Conservation (phyloP, 1,139 yeast species). For the Sugiyamaella novakii region DNA sequence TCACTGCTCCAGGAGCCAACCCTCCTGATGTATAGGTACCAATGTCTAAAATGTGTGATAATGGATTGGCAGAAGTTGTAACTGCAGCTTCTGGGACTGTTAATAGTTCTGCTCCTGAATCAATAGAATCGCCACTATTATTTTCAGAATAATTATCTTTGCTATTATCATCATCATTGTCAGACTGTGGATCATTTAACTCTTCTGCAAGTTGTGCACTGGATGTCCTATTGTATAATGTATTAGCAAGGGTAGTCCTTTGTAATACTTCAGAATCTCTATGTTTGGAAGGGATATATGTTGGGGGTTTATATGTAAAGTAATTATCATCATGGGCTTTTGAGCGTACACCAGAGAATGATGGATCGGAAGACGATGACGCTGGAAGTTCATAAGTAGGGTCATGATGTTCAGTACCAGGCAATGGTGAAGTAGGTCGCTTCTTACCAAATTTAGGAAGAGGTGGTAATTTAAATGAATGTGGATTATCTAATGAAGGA, state of each 20-base stretch:
- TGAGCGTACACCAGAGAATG: conserved; percentile 1
- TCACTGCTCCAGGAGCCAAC: conserved; percentile 38
- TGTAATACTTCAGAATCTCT: conserved; percentile 10
- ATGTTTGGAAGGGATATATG: conserved; percentile 7
- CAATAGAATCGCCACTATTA: conserved; percentile 10
- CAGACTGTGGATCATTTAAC: background rate
- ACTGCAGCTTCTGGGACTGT: conserved; percentile 8
- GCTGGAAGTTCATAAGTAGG: conserved; percentile 14
- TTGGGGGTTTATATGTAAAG: conserved; percentile 9
- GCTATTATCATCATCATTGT: background rate
- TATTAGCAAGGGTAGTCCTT: conserved; percentile 14
- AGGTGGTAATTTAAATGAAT: conserved; percentile 1
- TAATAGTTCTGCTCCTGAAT: conserved; percentile 9
- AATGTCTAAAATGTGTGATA: conserved; percentile 30
- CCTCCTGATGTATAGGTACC: conserved; percentile 38
- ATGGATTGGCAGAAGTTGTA: conserved; percentile 6
- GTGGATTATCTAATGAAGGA: background rate
- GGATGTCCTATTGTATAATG: conserved; percentile 11
- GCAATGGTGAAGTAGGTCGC: conserved; percentile 21
- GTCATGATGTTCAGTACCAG: conserved; percentile 14
- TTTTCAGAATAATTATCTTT: background rate
- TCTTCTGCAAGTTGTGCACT: conserved; percentile 3
- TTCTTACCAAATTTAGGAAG: conserved; percentile 4
- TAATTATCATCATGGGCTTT: conserved; percentile 5
- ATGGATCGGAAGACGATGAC: conserved; percentile 2